Percentiles rank a stretch among this genome's conserved stretches.
Conservation (phyloP, 768 basidiomycete species). For the Podaxis sp. region DNA sequence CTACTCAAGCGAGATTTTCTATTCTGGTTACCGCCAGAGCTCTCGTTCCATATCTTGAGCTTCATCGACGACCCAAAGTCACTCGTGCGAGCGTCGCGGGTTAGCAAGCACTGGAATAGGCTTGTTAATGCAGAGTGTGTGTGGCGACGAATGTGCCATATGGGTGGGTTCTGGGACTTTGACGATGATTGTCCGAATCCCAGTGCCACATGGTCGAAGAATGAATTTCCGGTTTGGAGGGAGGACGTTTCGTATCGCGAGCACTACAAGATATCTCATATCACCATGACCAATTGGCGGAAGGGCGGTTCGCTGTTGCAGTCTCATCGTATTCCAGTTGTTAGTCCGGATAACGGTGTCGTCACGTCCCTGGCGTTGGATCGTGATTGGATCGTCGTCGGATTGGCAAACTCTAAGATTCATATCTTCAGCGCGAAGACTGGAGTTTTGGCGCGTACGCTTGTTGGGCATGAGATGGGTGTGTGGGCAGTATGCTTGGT, state of each 20-base stretch:
- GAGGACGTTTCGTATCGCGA: slow-evolving; percentile 53
- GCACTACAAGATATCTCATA: slow-evolving; percentile 71
- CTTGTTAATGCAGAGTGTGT: slow-evolving; percentile 72
- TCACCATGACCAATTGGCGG: slow-evolving; percentile 77
- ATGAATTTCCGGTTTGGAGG: slow-evolving; percentile 5
- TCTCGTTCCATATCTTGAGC: slow-evolving; percentile 68
- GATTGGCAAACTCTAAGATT: slow-evolving; percentile 80
- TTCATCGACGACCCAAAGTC: slow-evolving; percentile 75
- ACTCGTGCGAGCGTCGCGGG: slow-evolving; percentile 63
- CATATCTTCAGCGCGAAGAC: slow-evolving; percentile 80
- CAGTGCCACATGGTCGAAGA: not conserved
- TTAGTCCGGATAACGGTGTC: slow-evolving; percentile 49
- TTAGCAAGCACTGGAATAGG: slow-evolving; percentile 66
- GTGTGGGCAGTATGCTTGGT: slow-evolving; percentile 91
- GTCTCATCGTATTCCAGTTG: slow-evolving; percentile 49
- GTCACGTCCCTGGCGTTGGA: slow-evolving; percentile 89
- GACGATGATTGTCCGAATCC: slow-evolving; percentile 13
- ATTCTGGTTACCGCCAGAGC: slow-evolving; percentile 42
- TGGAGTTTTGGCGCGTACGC: slow-evolving; percentile 70
- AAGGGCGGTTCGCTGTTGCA: slow-evolving; percentile 67
- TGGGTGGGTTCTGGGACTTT: slow-evolving; percentile 43
- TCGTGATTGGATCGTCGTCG: slow-evolving; percentile 79
- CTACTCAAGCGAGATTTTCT: slow-evolving; percentile 63
- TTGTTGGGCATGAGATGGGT: slow-evolving; percentile 83
- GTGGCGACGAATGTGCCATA: slow-evolving; percentile 74